Conservation (phyloP, 2,329 filamentous ascomycete species). For the Hypoxylon sp. region DNA sequence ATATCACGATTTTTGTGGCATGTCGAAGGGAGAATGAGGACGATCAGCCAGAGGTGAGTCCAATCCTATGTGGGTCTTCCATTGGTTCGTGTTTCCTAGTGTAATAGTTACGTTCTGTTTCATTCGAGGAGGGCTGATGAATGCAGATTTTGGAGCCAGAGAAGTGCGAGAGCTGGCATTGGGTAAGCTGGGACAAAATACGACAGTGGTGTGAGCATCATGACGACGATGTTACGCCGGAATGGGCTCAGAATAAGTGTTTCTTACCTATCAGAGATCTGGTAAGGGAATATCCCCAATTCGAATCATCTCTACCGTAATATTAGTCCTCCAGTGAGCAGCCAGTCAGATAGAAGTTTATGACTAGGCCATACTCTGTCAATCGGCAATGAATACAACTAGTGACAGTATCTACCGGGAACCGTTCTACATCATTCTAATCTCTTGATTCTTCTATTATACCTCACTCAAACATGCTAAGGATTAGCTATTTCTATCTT, state of each 20-base stretch:
- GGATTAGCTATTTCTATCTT: constrained; percentile 6
- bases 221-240: constrained; percentile 43
- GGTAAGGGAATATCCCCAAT: constrained; percentile 38
- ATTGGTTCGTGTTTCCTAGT: neutral
- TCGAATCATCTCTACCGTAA: constrained; percentile 16
- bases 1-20: constrained; percentile 79
- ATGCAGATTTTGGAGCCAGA: constrained; percentile 62
- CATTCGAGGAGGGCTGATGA: constrained; percentile 35
- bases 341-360: neutral
- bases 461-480: neutral
- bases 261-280: constrained; percentile 58
- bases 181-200: constrained; percentile 63
- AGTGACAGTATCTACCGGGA: neutral
- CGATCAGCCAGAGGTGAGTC: constrained; percentile 68
- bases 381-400: neutral
- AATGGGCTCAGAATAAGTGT: constrained; percentile 52
- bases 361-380: neutral
- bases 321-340: neutral
- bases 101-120: constrained; percentile 2
- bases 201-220: constrained; percentile 52
- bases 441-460: neutral
- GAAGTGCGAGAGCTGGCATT: constrained; percentile 67
- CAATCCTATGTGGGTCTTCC: constrained; percentile 41
- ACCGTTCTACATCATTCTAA: neutral
- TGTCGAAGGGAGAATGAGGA: constrained; percentile 64